Percentiles rank a stretch among this genome's conserved stretches.
Evolutionary conservation across 768 basidiomycete species (phyloP).

Genomic region (Mycena kentingensis): DNA sequence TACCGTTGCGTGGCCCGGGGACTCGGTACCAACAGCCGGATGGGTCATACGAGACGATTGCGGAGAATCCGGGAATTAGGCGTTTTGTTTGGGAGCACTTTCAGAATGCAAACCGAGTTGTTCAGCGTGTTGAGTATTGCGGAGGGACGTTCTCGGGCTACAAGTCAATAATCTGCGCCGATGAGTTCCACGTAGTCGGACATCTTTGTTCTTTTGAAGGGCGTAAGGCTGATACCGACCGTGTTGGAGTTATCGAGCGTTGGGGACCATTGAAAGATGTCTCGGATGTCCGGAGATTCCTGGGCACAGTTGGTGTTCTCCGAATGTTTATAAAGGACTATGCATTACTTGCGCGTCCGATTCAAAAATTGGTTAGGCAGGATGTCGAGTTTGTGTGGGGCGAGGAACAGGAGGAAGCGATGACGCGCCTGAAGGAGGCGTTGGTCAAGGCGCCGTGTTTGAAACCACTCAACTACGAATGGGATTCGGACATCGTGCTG

Average conservation of each 20-base stretch:
- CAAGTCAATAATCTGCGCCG: too few relatives aligned
- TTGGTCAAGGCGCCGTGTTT: conserved; percentile 26
- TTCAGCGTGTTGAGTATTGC: conserved; percentile 31
- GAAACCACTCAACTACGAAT: conserved; percentile 31
- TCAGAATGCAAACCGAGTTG: conserved; percentile 34
- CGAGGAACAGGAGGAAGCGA: conserved; percentile 26
- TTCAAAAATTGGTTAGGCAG: conserved; percentile 10
- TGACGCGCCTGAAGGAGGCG: conserved; percentile 23
- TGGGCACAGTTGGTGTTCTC: conserved; percentile 1
- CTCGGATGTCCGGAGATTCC: conserved; percentile 11
- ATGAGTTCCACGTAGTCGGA: too few relatives aligned
- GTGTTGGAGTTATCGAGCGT: conserved; percentile 22
- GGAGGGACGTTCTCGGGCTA: too few relatives aligned
- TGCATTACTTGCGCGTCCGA: conserved; percentile 1
- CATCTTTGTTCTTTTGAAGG: too few relatives aligned
- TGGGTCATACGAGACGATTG: conserved; percentile 17
- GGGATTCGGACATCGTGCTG: conserved; percentile 26
- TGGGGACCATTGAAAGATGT: conserved; percentile 4
- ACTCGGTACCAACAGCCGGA: background rate
- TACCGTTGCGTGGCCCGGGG: background rate
- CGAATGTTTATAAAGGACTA: conserved; percentile 26
- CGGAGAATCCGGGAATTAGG: conserved; percentile 30
- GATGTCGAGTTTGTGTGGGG: conserved; percentile 31
- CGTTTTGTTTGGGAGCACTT: conserved; percentile 41
- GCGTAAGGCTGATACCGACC: conserved; percentile 22